A percentile compares a stretch with the other conserved stretches of the same genome.
These are phyloP conservation scores for Peribolospora kevripleyi DNA, from an alignment of 768 basidiomycete genomes.

Conservation along the genomic window DNA sequence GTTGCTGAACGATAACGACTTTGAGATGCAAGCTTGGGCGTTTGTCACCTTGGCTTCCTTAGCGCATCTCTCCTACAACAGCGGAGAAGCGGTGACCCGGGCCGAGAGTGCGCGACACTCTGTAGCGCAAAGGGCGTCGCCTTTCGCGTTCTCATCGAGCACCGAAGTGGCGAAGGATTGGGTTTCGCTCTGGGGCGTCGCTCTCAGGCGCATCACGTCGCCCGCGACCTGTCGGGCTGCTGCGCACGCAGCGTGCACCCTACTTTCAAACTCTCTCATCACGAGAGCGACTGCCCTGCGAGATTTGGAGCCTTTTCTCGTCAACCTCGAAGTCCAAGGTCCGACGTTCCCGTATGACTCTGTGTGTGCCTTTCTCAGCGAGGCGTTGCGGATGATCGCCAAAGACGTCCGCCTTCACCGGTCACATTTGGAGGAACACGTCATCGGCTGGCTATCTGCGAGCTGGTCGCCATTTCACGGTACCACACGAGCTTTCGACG, in stretches of 20 bases:
- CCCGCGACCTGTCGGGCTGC: constrained; percentile 19
- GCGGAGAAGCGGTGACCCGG: neutral
- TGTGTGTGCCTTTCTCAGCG: constrained; percentile 56
- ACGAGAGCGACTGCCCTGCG: constrained; percentile 17
- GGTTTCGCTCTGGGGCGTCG: constrained; percentile 61
- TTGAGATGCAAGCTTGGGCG: constrained; percentile 52
- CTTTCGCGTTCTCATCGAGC: neutral
- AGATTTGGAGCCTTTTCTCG: constrained; percentile 55
- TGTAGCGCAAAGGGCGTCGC: no score
- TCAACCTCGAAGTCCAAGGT: constrained; percentile 73
- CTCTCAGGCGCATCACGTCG: constrained; percentile 44
- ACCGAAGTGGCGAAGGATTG: constrained; percentile 25
- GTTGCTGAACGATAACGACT: constrained; percentile 40
- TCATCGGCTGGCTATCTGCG: constrained; percentile 53
- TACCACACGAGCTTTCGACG: constrained; percentile 21
- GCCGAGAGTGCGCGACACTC: constrained; percentile 4
- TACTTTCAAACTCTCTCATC: constrained; percentile 2
- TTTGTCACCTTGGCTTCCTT: constrained; percentile 58
- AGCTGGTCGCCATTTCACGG: constrained; percentile 35
- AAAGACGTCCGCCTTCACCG: constrained; percentile 64
- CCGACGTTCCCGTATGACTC: constrained; percentile 69
- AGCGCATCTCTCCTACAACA: constrained; percentile 22
- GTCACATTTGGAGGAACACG: constrained; percentile 66
- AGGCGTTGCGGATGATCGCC: constrained; percentile 42
- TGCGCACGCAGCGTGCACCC: constrained; percentile 6